These are phyloP conservation scores for Lobosporangium transversale DNA, from an alignment of 192 early-diverging fungal species.

Conservation along the genomic window DNA sequence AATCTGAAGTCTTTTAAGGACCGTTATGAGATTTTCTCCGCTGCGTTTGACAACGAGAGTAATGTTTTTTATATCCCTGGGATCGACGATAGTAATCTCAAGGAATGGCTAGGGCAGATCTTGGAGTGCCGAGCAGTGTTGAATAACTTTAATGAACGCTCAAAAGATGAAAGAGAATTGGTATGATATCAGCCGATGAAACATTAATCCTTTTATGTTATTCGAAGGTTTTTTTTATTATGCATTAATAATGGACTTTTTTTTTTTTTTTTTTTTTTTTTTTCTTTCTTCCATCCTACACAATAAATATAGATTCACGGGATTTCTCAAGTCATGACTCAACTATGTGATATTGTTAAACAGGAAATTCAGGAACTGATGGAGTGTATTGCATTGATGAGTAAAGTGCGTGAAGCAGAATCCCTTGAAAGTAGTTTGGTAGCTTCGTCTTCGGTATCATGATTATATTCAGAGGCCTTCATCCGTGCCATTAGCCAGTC, in stretches of 20 bases:
- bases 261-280: not conserved
- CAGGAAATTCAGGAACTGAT: conserved; percentile 9
- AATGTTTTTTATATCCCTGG: conserved; percentile 4
- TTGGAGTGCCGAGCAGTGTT: conserved; percentile 8
- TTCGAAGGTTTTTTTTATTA: not conserved
- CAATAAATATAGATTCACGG: not conserved
- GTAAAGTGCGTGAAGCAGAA: conserved; percentile 7
- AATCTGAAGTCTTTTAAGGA: conserved; percentile 5
- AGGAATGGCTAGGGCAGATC: conserved; percentile 23
- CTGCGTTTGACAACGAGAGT: conserved; percentile 14
- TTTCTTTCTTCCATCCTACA: not conserved
- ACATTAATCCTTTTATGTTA: too few species aligned
- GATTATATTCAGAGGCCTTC: too few species aligned
- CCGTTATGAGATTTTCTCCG: conserved; percentile 5
- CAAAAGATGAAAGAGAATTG: not conserved
- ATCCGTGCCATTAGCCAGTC: too few species aligned
- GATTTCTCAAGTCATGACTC: not conserved
- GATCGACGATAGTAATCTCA: conserved; percentile 8
- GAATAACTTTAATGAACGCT: not conserved
- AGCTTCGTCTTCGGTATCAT: not conserved
- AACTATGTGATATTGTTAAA: conserved; percentile 8
- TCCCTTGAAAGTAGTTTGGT: conserved; percentile 3
- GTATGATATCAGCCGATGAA: too few species aligned
- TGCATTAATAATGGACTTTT: not conserved
- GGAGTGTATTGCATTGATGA: not conserved